Percentiles rank a stretch among this genome's conserved stretches.
These are phyloP conservation scores for Trichoderma harzianum DNA, from an alignment of 2,329 filamentous ascomycete species.

Conservation along the genomic window DNA sequence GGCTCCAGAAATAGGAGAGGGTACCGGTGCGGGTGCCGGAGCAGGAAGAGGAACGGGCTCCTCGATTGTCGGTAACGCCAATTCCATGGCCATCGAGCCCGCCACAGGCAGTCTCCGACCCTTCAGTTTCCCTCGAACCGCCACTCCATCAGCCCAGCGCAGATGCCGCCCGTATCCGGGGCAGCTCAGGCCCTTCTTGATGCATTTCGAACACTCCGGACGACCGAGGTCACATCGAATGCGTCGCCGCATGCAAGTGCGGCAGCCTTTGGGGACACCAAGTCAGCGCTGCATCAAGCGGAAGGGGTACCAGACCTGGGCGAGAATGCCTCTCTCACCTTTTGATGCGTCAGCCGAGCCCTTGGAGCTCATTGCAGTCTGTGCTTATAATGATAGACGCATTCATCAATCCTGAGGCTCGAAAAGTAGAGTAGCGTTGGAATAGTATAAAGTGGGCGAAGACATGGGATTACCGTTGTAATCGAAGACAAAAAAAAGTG, in stretches of 20 bases:
- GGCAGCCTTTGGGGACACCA: conserved; percentile 23
- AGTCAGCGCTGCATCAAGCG: background rate
- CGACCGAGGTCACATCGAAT: conserved; percentile 29
- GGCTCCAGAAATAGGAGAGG: background rate
- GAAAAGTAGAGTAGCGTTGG: background rate
- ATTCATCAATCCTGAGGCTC: conserved; percentile 10
- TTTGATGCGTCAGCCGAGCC: conserved; percentile 13
- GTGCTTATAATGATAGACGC: background rate
- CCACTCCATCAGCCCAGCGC: conserved; percentile 30
- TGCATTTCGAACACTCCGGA: conserved; percentile 29
- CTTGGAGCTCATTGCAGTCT: conserved; percentile 14
- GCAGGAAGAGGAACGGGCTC: background rate
- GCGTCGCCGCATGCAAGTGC: conserved; percentile 29
- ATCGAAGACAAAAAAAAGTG: background rate
- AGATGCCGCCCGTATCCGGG: conserved; percentile 28
- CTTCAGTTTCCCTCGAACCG: conserved; percentile 27
- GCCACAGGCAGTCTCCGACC: conserved; percentile 22
- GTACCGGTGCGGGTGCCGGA: background rate
- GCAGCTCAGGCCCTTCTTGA: conserved; percentile 28
- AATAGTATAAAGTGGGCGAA: background rate
- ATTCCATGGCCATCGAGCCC: conserved; percentile 1
- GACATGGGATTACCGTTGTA: background rate
- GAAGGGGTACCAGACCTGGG: background rate
- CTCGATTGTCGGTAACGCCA: background rate
- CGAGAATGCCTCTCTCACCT: background rate